phyloP scores from a whole-genome alignment of 2,329 filamentous ascomycete genomes.

The Ascochyta koolunga region DNA sequence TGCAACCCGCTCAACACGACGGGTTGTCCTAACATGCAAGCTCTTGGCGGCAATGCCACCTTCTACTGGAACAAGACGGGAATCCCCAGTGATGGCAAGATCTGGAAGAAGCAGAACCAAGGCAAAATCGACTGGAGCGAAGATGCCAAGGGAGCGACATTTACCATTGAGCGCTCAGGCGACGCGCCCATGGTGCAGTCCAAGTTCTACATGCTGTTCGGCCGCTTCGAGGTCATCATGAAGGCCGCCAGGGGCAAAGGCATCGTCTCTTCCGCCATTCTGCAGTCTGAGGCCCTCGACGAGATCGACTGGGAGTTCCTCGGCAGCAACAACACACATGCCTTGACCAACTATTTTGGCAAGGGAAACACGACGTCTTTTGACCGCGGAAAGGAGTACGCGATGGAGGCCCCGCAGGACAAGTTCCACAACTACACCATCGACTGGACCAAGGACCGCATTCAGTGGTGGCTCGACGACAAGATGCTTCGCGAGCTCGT shows the following conservation, averaged over 20 bases:
- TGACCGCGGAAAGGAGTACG: constrained; percentile 52
- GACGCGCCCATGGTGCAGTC: constrained; percentile 80
- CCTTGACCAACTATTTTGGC: constrained; percentile 61
- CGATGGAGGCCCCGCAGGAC: constrained; percentile 40
- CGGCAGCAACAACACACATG: constrained; percentile 47
- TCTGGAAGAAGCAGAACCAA: constrained; percentile 70
- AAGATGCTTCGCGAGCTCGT: constrained; percentile 65
- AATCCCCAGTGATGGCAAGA: constrained; percentile 32
- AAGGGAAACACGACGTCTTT: constrained; percentile 61
- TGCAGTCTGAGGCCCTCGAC: constrained; percentile 59
- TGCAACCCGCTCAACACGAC: constrained; percentile 78
- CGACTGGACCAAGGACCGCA: constrained; percentile 69
- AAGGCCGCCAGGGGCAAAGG: constrained; percentile 57
- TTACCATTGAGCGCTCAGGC: constrained; percentile 72
- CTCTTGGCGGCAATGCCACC: constrained; percentile 66
- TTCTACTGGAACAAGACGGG: constrained; percentile 62
- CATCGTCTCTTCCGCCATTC: constrained; percentile 57
- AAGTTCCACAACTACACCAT: constrained; percentile 55
- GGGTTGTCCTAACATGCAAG: constrained; percentile 72
- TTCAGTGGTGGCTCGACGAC: constrained; percentile 71
- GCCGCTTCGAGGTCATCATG: constrained; percentile 56
- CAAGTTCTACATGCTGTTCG: constrained; percentile 61
- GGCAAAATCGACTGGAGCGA: constrained; percentile 68
- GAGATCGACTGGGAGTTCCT: constrained; percentile 61
- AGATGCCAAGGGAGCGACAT: constrained; percentile 65